phyloP scores from a whole-genome alignment of 2,329 filamentous ascomycete genomes.

The Aureobasidium sp. region DNA sequence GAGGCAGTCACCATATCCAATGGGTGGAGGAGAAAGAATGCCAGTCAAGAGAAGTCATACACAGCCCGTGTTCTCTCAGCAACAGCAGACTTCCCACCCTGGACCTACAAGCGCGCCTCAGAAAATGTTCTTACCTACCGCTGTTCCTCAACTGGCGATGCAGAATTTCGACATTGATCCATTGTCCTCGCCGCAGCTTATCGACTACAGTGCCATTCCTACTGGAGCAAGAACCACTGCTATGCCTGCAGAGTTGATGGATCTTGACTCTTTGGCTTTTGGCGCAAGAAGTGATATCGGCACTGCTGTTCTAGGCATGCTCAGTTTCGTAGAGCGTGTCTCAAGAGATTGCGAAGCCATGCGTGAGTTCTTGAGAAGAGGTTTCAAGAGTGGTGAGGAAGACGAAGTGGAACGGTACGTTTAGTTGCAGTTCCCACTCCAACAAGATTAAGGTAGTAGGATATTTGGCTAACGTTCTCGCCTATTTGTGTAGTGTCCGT shows the following conservation, averaged over 20 bases:
- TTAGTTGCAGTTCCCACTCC: not conserved
- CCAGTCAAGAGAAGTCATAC: not conserved
- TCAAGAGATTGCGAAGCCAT: not conserved
- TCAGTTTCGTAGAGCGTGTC: not conserved
- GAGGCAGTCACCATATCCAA: not conserved
- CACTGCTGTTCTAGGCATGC: not conserved
- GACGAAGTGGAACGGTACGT: not conserved
- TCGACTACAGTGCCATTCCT: not conserved
- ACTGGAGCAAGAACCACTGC: not conserved
- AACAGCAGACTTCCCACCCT: not conserved
- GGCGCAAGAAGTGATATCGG: not conserved
- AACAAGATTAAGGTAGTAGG: not conserved
- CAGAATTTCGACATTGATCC: not conserved
- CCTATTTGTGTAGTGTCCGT: not conserved
- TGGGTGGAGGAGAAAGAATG: not conserved
- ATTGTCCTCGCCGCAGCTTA: not conserved
- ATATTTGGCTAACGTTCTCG: not conserved
- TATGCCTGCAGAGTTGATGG: not conserved
- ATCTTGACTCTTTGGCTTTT: not conserved
- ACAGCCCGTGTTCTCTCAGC: not conserved
- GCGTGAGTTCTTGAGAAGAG: not conserved
- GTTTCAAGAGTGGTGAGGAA: not conserved
- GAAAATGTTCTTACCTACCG: not conserved
- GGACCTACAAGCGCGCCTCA: not conserved
- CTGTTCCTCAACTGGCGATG: not conserved